Evolutionary conservation across 129 eudicot genomes (phyloP), one percentile per base, ranked within the genome.

Genomic region (Artemisia argyi): DNA sequence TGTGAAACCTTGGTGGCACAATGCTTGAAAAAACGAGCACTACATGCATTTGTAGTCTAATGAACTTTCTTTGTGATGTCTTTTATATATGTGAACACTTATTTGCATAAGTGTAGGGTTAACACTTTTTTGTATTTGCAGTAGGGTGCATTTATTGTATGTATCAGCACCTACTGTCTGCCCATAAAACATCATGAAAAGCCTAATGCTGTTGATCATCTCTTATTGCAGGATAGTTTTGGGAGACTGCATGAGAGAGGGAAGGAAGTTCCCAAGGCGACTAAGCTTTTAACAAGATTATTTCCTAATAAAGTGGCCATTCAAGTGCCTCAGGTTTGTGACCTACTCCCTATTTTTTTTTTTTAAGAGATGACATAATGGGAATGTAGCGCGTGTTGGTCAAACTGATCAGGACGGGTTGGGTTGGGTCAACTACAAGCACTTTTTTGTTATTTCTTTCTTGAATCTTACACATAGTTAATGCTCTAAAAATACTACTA

Each of bases 321-420:
- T 76, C 97, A 94, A 78, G 52, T 86, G 86, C 98, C 98, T 73
- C 96, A 94, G 96, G 98, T 89, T 42, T 81, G 89, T 79, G 68
- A 58, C 76, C 63, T 15, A n/a, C 13, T 11, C 39, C 30, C 54
- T 53, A 3, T 39, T 39, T 5, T 35, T 7, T 48, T 19, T 59
- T 20, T 32, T 59, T 17, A 12, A 19, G 35, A 60, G 35, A 35
- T 60, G 44, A 35, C 65, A 26, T 11, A 26, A 13, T 61, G 32
- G 12, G 8, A 18, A 58, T 58, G 7, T 58, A 26, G 14, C 3
- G 32, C 35, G 6, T 24, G 12, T 20, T 26, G 35, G 13, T 58
- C 46, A 39, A 58, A 58, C 11, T 11, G 5, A 61, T 15, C 47
- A 15, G 17, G 17, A 57, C 15, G 35, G 63, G 63, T 11, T 1